Conservation (phyloP, 2,329 filamentous ascomycete species). For the Ceratocystis cubensis region DNA sequence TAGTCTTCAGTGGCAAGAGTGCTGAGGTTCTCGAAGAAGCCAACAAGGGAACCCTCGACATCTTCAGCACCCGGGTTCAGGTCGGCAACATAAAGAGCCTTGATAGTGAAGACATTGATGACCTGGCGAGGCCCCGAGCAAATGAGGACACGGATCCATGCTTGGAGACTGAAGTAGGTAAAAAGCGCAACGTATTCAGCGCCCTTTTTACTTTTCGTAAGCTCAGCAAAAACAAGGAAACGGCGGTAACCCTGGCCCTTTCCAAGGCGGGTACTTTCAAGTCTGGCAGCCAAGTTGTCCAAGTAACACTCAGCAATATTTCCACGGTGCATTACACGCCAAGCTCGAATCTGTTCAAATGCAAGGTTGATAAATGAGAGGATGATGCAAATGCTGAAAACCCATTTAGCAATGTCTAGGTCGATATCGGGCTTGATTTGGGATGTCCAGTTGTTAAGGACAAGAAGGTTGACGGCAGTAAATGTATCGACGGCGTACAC, state of each 20-base stretch:
- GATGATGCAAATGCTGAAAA: slow-evolving; percentile 87
- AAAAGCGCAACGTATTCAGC: slow-evolving; percentile 84
- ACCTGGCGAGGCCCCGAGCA: slow-evolving; percentile 87
- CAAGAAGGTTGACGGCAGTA: slow-evolving; percentile 80
- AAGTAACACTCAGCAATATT: slow-evolving; percentile 87
- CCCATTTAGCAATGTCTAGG: slow-evolving; percentile 76
- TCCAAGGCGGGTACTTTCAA: slow-evolving; percentile 69
- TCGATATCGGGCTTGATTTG: slow-evolving; percentile 67
- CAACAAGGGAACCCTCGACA: slow-evolving; percentile 51
- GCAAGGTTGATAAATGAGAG: slow-evolving; percentile 71
- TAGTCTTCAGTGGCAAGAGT: slow-evolving; percentile 59
- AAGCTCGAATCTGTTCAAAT: slow-evolving; percentile 68
- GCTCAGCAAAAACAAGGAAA: slow-evolving; percentile 81
- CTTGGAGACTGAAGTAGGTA: slow-evolving; percentile 69
- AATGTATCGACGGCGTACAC: slow-evolving; percentile 88
- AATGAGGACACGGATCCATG: slow-evolving; percentile 77
- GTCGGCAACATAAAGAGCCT: slow-evolving; percentile 66
- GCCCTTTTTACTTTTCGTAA: slow-evolving; percentile 85
- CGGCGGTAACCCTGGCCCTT: slow-evolving; percentile 66
- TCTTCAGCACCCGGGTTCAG: slow-evolving; percentile 36
- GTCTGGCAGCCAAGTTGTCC: slow-evolving; percentile 70
- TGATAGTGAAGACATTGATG: slow-evolving; percentile 79
- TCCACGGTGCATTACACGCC: slow-evolving; percentile 68
- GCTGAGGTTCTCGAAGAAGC: slow-evolving; percentile 75
- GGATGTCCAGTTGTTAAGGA: slow-evolving; percentile 79